Conservation (phyloP, 306 rosid species). For the Ziziphus jujuba region DNA sequence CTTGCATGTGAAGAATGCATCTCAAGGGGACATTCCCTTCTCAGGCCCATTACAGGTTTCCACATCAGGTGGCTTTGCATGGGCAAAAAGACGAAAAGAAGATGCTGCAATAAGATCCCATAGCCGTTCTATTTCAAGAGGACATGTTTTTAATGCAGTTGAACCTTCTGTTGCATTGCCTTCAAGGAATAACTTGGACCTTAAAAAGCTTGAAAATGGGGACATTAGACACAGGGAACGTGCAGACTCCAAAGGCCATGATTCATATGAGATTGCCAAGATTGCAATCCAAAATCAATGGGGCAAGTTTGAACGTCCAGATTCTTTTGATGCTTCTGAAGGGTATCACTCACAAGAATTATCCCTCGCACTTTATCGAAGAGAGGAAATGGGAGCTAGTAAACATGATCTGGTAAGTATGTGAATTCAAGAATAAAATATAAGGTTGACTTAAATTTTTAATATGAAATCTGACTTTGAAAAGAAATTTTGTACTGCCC, state of each 20-base stretch:
- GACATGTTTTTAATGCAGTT: slow-evolving; percentile 55
- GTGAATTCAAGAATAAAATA: slow-evolving; percentile 9
- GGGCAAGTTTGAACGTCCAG: slow-evolving; percentile 89
- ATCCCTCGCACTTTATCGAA: slow-evolving; percentile 61
- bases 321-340: slow-evolving; percentile 90
- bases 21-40: slow-evolving; percentile 86
- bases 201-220: slow-evolving; percentile 57
- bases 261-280: slow-evolving; percentile 64
- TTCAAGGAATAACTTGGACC: slow-evolving; percentile 51
- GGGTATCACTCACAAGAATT: slow-evolving; percentile 91
- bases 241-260: slow-evolving; percentile 57
- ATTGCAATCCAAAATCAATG: slow-evolving; percentile 73
- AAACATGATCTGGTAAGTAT: slow-evolving; percentile 77
- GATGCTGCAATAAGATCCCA: slow-evolving; percentile 62
- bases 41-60: slow-evolving; percentile 92
- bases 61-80: slow-evolving; percentile 93
- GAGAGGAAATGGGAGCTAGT: slow-evolving; percentile 66
- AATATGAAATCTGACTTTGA: not conserved
- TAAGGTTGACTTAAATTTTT: not conserved
- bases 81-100: slow-evolving; percentile 93
- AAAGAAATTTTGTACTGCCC: not conserved
- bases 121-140: slow-evolving; percentile 76
- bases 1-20: slow-evolving; percentile 65
- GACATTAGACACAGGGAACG: slow-evolving; percentile 34
- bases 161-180: slow-evolving; percentile 49